phyloP scores from a whole-genome alignment of 2,329 filamentous ascomycete species.

The Arthroderma sp. region DNA sequence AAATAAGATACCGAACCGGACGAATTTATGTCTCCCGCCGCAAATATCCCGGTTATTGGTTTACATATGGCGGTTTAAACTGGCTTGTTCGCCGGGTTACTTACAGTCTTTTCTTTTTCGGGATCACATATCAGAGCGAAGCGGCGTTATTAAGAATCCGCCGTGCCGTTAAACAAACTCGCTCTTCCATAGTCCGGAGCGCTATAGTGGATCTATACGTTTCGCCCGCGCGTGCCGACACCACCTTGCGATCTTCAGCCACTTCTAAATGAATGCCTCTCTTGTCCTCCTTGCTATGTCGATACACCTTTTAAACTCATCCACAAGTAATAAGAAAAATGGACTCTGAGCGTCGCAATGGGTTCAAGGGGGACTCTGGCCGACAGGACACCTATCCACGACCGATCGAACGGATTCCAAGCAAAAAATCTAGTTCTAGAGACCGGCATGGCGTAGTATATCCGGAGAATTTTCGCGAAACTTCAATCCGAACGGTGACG shows the following conservation, averaged over 20 bases:
- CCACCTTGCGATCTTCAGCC: not conserved
- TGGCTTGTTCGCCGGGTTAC: too few relatives aligned
- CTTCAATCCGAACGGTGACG: constrained; percentile 34
- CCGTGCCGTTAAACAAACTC: too few relatives aligned
- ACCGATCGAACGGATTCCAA: constrained; percentile 31
- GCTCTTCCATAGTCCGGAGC: too few relatives aligned
- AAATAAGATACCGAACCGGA: too few relatives aligned
- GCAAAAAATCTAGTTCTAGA: constrained; percentile 35
- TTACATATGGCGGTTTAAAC: too few relatives aligned
- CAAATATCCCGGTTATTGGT: too few relatives aligned
- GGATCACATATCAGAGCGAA: too few relatives aligned
- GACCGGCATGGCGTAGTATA: constrained; percentile 35
- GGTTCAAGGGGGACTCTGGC: constrained; percentile 27
- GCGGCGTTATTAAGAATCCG: too few relatives aligned
- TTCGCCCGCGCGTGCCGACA: too few relatives aligned
- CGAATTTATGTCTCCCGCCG: too few relatives aligned
- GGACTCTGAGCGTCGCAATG: constrained; percentile 30
- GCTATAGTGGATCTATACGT: too few relatives aligned
- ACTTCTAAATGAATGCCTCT: not conserved
- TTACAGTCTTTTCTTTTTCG: too few relatives aligned
- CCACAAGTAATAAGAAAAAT: constrained; percentile 13
- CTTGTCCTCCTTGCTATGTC: not conserved
- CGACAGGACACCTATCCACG: constrained; percentile 26
- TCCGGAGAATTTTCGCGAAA: constrained; percentile 32
- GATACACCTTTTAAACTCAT: not conserved